Percentiles rank a stretch among this genome's conserved stretches.
Evolutionary conservation across 192 early-diverging fungal genomes (phyloP).

Genomic region (Linnemannia exigua): DNA sequence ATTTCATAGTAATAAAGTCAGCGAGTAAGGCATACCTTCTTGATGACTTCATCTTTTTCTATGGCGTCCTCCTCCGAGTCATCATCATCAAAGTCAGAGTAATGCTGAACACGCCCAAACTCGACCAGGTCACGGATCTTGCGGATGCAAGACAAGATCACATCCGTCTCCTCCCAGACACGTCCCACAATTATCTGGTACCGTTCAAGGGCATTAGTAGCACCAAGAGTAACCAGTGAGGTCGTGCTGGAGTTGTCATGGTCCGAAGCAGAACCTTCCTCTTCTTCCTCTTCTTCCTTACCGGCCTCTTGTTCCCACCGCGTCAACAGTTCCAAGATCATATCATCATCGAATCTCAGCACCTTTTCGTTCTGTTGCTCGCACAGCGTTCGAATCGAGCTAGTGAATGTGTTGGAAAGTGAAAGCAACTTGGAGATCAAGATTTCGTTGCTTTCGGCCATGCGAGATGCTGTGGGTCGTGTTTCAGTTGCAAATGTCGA

Average conservation of each 20-base stretch:
- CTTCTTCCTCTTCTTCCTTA: not conserved
- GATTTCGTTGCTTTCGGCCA: constrained; percentile 32
- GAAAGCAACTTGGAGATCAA: constrained; percentile 29
- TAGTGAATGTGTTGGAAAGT: constrained; percentile 33
- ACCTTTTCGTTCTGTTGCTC: constrained; percentile 57
- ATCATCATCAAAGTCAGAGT: constrained; percentile 34
- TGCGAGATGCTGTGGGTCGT: not conserved
- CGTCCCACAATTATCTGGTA: constrained; percentile 38
- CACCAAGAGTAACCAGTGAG: constrained; percentile 41
- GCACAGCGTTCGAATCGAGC: constrained; percentile 32
- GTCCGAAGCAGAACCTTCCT: not conserved
- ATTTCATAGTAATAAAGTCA: not conserved
- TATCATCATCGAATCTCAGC: constrained; percentile 46
- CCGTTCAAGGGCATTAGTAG: constrained; percentile 44
- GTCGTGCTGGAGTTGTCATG: constrained; percentile 24
- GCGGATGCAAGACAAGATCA: constrained; percentile 30
- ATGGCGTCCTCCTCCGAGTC: constrained; percentile 50
- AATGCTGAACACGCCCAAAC: constrained; percentile 30
- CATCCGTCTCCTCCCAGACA: constrained; percentile 52
- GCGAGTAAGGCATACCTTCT: constrained; percentile 18
- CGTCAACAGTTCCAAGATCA: constrained; percentile 38
- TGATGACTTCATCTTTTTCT: constrained; percentile 24
- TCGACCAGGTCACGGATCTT: constrained; percentile 49
- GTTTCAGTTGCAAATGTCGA: not conserved
- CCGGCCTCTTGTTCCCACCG: constrained; percentile 54